Conservation (phyloP, 495 filamentous ascomycete genomes). For the Corynascus novoguineensis region DNA sequence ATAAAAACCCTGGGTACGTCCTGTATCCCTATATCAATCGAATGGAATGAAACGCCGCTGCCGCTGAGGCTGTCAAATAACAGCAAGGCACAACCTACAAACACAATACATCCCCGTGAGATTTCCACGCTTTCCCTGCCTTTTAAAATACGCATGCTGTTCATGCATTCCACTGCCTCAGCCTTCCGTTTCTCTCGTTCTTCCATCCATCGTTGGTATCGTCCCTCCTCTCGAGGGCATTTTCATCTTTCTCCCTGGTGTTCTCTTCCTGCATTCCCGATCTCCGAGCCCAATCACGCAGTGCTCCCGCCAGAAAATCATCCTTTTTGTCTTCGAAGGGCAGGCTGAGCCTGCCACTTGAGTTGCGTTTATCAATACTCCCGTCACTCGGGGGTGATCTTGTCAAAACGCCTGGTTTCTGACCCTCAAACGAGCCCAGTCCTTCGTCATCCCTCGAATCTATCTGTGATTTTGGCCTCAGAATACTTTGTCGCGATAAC, state of each 20-base stretch:
- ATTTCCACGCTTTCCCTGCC: too few relatives aligned
- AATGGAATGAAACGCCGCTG: not conserved
- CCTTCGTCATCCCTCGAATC: not conserved
- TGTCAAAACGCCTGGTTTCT: slow-evolving; percentile 2
- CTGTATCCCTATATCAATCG: too few relatives aligned
- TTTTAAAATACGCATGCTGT: too few relatives aligned
- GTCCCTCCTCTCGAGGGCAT: too few relatives aligned
- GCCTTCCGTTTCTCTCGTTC: too few relatives aligned
- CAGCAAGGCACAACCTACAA: too few relatives aligned
- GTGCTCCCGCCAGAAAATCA: not conserved
- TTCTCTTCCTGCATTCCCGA: not conserved
- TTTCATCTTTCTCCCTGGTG: not conserved
- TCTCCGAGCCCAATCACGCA: slow-evolving; percentile 2
- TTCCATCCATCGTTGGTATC: too few relatives aligned
- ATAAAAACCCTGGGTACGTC: too few relatives aligned
- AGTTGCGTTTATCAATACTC: not conserved
- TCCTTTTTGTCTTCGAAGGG: not conserved
- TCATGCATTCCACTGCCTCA: too few relatives aligned
- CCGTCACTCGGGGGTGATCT: not conserved
- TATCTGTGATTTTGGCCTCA: not conserved
- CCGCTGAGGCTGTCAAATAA: not conserved
- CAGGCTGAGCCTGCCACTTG: not conserved
- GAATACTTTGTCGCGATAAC: not conserved
- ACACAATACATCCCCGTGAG: too few relatives aligned
- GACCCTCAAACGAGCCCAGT: not conserved